These are phyloP conservation scores for Myxozyma neotropica DNA, from an alignment of 805 yeast genomes.

Conservation along the genomic window DNA sequence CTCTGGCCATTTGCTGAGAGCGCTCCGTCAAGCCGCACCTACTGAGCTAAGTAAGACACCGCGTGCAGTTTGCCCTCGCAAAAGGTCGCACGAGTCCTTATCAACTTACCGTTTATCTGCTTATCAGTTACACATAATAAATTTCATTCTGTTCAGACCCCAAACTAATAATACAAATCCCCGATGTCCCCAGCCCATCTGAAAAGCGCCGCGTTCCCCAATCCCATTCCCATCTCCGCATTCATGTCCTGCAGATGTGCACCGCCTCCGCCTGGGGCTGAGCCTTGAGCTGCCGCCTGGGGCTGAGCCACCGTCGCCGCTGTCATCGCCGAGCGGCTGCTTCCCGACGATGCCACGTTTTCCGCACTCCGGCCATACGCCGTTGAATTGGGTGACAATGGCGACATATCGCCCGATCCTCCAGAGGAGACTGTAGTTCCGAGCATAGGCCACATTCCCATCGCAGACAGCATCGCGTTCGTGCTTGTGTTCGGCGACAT, in stretches of 20 bases:
- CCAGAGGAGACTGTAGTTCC: background rate
- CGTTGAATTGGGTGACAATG: background rate
- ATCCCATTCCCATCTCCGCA: constrained; percentile 23
- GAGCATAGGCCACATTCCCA: constrained; percentile 20
- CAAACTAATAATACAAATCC: constrained; percentile 21
- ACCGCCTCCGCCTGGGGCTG: background rate
- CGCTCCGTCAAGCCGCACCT: no score
- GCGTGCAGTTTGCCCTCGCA: no score
- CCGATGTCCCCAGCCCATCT: constrained; percentile 27
- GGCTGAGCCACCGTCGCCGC: background rate
- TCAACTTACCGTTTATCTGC: no score
- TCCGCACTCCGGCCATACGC: background rate
- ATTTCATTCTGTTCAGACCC: no score
- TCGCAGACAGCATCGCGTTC: background rate
- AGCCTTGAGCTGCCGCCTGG: background rate
- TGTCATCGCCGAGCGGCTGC: background rate
- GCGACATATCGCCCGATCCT: background rate
- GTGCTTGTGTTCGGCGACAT: constrained; percentile 1
- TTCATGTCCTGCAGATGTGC: constrained; percentile 20
- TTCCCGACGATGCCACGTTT: background rate
- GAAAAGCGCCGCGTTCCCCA: constrained; percentile 26
- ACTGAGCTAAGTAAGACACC: no score
- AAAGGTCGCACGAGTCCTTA: no score
- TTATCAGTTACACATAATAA: background rate
- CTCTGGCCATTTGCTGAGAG: no score